Conservation (phyloP, 2,329 filamentous ascomycete species). For the Cadophora sp. region DNA sequence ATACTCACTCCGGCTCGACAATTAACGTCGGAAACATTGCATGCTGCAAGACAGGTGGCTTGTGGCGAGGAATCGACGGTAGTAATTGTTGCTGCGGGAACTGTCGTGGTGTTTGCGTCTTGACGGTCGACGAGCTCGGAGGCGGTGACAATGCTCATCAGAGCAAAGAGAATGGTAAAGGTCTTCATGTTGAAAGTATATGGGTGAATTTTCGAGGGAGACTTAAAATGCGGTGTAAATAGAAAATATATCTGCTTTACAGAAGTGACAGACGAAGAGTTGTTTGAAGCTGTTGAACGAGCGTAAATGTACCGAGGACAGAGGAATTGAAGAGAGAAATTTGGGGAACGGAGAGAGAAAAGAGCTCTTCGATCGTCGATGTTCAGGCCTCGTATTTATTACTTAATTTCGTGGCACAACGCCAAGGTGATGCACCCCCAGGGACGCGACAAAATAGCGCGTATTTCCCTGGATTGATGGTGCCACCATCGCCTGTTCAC, state of each 20-base stretch:
- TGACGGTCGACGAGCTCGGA: constrained; percentile 7
- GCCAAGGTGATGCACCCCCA: constrained; percentile 13
- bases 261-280: background rate
- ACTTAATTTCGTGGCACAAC: constrained; percentile 1
- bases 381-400: background rate
- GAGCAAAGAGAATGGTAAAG: constrained; percentile 5
- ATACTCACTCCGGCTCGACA: background rate
- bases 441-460: constrained; percentile 2
- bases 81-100: background rate
- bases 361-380: background rate
- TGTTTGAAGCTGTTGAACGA: background rate
- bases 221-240: background rate
- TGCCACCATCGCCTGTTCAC: background rate
- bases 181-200: constrained; percentile 7
- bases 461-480: background rate
- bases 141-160: background rate
- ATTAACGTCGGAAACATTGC: background rate
- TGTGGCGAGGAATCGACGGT: background rate
- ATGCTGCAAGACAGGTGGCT: constrained; percentile 9
- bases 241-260: background rate
- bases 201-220: background rate
- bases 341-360: background rate
- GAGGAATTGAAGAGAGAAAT: background rate
- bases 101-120: background rate
- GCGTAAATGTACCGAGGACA: background rate